These are phyloP conservation scores for Guillardia theta DNA, from an alignment of 78 protist genomes.

Conservation along the genomic window DNA sequence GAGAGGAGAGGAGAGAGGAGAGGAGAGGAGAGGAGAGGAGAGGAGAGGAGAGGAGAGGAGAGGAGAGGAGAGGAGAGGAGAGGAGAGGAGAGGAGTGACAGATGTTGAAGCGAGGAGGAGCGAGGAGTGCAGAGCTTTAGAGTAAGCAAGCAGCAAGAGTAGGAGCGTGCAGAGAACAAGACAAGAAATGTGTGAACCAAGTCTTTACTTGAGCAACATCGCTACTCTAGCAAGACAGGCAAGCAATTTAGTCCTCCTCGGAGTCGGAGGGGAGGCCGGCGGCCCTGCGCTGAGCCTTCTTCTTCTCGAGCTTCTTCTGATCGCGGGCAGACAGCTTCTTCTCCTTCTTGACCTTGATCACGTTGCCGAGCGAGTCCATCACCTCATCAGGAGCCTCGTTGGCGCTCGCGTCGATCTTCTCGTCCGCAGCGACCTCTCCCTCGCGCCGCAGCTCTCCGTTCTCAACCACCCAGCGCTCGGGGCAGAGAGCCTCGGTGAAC, in stretches of 20 bases:
- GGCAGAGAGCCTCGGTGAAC: constrained; percentile 46
- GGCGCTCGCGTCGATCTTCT: constrained; percentile 10
- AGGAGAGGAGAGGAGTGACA: too few species aligned
- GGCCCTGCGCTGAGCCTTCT: constrained; percentile 16
- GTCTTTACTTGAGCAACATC: too few species aligned
- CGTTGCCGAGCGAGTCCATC: constrained; percentile 58
- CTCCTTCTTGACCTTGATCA: constrained; percentile 12
- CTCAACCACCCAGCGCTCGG: constrained; percentile 56
- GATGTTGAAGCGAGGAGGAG: too few species aligned
- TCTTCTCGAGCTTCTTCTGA: constrained; percentile 47
- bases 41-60: too few species aligned
- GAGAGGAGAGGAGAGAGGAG: too few species aligned
- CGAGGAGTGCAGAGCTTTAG: too few species aligned
- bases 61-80: too few species aligned
- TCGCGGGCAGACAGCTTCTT: constrained; percentile 22
- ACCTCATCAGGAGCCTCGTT: constrained; percentile 38
- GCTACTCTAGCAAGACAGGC: too few species aligned
- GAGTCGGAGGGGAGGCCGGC: constrained; percentile 42
- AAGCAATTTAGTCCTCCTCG: constrained; percentile 40
- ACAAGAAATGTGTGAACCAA: too few species aligned
- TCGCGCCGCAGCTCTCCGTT: constrained; percentile 50
- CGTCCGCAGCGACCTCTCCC: constrained; percentile 54
- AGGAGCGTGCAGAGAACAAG: too few species aligned
- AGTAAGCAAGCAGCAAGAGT: too few species aligned
- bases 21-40: too few species aligned